Base-by-base conservation (phyloP, 805 yeast species). In the Isabelozyma pseudorhagii region DNA sequence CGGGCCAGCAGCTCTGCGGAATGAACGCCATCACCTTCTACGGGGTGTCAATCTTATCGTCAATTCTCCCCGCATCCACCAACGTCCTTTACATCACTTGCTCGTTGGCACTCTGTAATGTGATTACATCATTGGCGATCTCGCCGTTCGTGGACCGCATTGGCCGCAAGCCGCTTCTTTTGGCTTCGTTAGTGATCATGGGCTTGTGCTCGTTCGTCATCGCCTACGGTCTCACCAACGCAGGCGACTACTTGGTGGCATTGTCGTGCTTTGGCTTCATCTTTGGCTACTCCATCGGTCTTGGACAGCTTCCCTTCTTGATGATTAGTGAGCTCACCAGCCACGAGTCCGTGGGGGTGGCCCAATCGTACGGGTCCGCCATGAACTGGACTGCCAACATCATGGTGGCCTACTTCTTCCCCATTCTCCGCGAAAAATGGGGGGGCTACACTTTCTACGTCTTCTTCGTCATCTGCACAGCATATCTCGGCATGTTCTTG, bases 21-120 rank as follows among this genome's bases (percentile, higher is more conserved):
- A 88, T 93, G 67, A 94, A 94, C 64, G 82, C 96, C 0, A 89
- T 93, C 49, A 83, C 91, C 13, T 89, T 90, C 62, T 93, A 92
- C 66, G 98, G 98, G 9, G 97, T 90, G 6, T 79, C 86, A 14
- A 85, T 92, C 4, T 73, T 93, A 47, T 73, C 83, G 25, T 72
- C 79, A 8, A 69, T 87, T 4, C 75, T 89, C 49, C 97, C 97
- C 1, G 67, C 77, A 25, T 65, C 63, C 5, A 64, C 50, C 4
- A 75, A 81, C 47, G 84, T 96, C 1, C 78, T 85, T 2, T 58
- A 77, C 8, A 79, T 91, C 56, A 91, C 91, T 56, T 83, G 92
- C 55, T 64, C 82, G 39, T 83, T 94, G 40, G 87, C 97, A 1
- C 56, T 84, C 1, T 75, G 85, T 13, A 93, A 92, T 64, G 83